Evolutionary conservation across 352 stramenopile genomes (phyloP).

Genomic region (Globisporangium ultimum): DNA sequence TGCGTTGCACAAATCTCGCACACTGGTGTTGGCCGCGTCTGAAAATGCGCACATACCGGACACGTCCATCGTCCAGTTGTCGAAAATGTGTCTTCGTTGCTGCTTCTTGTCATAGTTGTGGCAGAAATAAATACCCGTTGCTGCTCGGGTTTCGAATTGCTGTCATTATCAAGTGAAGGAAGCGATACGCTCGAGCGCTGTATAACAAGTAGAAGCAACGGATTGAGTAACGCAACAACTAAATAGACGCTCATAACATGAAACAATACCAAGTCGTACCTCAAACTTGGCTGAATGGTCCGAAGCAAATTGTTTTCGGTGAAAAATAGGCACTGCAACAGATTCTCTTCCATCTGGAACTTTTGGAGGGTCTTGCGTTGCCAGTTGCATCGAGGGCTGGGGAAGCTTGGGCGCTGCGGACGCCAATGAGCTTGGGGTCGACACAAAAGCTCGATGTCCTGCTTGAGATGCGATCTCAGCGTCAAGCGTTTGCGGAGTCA

Average conservation of each 20-base stretch:
- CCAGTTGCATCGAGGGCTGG: not conserved
- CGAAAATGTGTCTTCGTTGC: not conserved
- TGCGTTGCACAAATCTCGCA: conserved; percentile 79
- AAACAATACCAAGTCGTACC: not conserved
- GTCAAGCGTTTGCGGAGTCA: conserved; percentile 19
- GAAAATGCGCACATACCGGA: conserved; percentile 66
- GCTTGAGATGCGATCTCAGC: conserved; percentile 1
- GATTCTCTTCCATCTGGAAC: not conserved
- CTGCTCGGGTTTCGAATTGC: not conserved
- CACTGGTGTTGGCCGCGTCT: conserved; percentile 35
- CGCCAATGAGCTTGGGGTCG: not conserved
- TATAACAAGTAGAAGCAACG: not conserved
- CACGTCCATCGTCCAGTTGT: conserved; percentile 42
- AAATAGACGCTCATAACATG: not conserved
- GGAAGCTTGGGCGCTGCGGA: not conserved
- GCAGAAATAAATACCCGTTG: not conserved
- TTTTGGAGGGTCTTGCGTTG: not conserved
- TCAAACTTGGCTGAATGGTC: not conserved
- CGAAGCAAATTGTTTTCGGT: not conserved
- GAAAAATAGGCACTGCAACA: not conserved
- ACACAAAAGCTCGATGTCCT: not conserved
- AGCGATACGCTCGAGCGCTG: conserved; percentile 8
- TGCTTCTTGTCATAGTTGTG: not conserved
- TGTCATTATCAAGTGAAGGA: conserved; percentile 3
- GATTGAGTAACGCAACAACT: not conserved